Conservation (phyloP, 306 rosid species). For the Oxytropis ochrocephala region DNA sequence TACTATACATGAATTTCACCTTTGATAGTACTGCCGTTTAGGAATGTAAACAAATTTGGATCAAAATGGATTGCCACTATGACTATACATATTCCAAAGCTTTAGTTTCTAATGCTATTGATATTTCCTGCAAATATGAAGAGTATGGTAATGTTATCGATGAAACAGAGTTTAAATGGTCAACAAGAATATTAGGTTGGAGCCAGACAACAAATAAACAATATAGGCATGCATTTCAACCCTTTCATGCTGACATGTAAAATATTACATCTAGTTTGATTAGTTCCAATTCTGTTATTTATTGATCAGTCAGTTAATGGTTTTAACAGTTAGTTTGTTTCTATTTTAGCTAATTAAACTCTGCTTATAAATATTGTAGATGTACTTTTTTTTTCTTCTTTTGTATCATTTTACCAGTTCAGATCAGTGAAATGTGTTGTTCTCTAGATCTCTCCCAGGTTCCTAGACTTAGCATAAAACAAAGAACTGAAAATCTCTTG, state of each 20-base stretch:
- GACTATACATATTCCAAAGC: slow-evolving; percentile 26
- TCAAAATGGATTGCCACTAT: slow-evolving; percentile 1
- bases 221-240: background rate
- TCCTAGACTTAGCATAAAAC: background rate
- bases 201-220: too few relatives aligned
- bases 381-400: too few relatives aligned
- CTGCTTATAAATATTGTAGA: too few relatives aligned
- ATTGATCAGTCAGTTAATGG: too few relatives aligned
- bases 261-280: too few relatives aligned
- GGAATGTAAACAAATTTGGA: background rate
- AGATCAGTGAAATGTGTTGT: too few relatives aligned
- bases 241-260: background rate
- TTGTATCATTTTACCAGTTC: too few relatives aligned
- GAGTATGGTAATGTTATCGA: background rate
- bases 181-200: background rate
- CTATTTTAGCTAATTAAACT: too few relatives aligned
- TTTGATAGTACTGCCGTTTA: background rate
- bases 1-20: slow-evolving; percentile 5
- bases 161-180: background rate
- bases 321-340: too few relatives aligned
- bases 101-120: slow-evolving; percentile 48
- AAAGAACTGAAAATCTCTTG: background rate
- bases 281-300: too few relatives aligned
- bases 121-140: slow-evolving; percentile 55
- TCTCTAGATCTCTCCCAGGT: too few relatives aligned